Conservation (phyloP, 164 flowering plant species). For the Paratinospora sagittata region DNA sequence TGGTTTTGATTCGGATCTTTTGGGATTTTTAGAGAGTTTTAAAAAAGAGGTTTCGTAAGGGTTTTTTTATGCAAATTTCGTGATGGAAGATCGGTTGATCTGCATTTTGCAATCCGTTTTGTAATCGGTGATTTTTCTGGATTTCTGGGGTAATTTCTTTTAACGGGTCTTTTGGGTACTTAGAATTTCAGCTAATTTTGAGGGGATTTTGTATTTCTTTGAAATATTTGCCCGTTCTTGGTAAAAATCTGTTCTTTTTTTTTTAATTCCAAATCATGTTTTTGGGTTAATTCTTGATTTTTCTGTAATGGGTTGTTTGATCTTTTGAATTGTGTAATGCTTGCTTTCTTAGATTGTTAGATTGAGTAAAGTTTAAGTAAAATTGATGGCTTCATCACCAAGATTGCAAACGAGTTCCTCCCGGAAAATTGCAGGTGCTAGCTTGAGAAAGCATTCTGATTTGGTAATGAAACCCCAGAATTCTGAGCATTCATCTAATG, state of each 20-base stretch:
- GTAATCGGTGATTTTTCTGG: not conserved
- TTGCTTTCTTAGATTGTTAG: not conserved
- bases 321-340: not conserved
- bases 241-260: too few relatives aligned
- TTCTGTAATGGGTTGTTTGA: not conserved
- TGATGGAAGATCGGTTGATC: not conserved
- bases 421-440: not conserved
- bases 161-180: not conserved
- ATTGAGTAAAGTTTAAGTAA: not conserved
- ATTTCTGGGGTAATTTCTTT: not conserved
- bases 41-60: too few relatives aligned
- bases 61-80: not conserved
- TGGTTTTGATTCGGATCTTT: not conserved
- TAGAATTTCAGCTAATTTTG: not conserved
- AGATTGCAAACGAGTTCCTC: not conserved
- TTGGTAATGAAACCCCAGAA: constrained; percentile 4
- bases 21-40: too few relatives aligned
- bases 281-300: not conserved
- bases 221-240: not conserved
- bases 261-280: not conserved
- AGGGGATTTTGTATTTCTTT: not conserved
- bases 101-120: not conserved
- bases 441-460: not conserved
- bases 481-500: constrained; percentile 26
- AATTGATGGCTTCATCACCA: not conserved